Conservation (phyloP, 2,329 filamentous ascomycete genomes). For the Sarocladiaceae sp. region DNA sequence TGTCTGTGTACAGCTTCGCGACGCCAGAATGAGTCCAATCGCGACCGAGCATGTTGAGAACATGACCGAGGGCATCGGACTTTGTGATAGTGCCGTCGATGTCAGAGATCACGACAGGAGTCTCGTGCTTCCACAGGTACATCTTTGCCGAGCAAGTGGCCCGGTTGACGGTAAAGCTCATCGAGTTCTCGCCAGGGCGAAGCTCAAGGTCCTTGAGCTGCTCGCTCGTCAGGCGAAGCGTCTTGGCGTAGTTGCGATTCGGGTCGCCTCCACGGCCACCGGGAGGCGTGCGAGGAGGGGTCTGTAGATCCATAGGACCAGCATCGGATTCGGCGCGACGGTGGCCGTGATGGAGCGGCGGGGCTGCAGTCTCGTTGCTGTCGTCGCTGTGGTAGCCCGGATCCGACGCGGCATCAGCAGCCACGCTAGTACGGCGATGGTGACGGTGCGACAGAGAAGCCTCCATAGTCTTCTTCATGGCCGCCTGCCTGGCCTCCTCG, state of each 20-base stretch:
- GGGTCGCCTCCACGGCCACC: slow-evolving; percentile 61
- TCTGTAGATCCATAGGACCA: slow-evolving; percentile 47
- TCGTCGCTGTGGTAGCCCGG: slow-evolving; percentile 94
- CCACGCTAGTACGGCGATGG: slow-evolving; percentile 42
- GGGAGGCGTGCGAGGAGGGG: slow-evolving; percentile 64
- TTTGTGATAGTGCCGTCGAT: slow-evolving; percentile 99
- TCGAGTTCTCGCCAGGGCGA: slow-evolving; percentile 78
- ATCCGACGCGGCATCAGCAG: slow-evolving; percentile 80
- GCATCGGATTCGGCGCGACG: slow-evolving; percentile 62
- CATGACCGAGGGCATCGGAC: slow-evolving; percentile 88
- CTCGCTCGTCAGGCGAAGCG: slow-evolving; percentile 86
- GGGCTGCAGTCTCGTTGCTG: slow-evolving; percentile 48
- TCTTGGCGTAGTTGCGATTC: slow-evolving; percentile 91
- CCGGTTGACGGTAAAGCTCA: slow-evolving; percentile 94
- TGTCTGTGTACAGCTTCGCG: slow-evolving; percentile 95
- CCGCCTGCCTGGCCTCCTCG: slow-evolving; percentile 88
- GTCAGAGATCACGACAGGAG: slow-evolving; percentile 94
- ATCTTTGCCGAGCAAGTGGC: slow-evolving; percentile 89
- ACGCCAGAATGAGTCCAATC: slow-evolving; percentile 98
- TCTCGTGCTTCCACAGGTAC: slow-evolving; percentile 88
- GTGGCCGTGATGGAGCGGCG: slow-evolving; percentile 42
- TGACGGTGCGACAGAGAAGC: slow-evolving; percentile 39
- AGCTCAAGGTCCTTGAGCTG: slow-evolving; percentile 83
- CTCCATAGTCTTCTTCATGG: slow-evolving; percentile 59
- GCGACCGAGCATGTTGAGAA: slow-evolving; percentile 91